These are phyloP conservation scores for Fraxinus ornus DNA, from an alignment of 305 asterid species.

Conservation along the genomic window DNA sequence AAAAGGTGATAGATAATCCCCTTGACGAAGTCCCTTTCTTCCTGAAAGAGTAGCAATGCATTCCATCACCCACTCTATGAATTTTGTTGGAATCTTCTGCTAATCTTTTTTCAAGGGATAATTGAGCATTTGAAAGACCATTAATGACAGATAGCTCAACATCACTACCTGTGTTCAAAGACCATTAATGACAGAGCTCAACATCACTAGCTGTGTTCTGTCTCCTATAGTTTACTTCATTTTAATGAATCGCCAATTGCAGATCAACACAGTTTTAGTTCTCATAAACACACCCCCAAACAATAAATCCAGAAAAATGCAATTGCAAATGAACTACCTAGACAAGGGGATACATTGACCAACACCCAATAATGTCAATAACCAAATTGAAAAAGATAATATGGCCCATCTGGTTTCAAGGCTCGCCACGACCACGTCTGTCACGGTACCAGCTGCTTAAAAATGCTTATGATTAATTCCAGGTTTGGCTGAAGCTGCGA, in stretches of 20 bases:
- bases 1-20: not conserved
- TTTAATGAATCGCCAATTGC: not conserved
- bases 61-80: not conserved
- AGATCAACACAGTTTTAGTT: not conserved
- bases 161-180: not conserved
- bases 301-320: not conserved
- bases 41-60: not conserved
- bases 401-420: not conserved
- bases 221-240: not conserved
- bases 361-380: conserved; percentile 20
- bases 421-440: not conserved
- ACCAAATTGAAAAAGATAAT: not conserved
- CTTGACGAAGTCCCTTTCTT: not conserved
- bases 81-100: not conserved
- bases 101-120: not conserved
- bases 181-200: not conserved
- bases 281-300: not conserved
- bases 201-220: not conserved
- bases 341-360: not conserved
- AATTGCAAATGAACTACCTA: not conserved
- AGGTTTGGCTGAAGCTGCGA: not conserved
- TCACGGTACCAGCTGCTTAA: not conserved
- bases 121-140: not conserved
- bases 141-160: not conserved
- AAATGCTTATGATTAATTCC: not conserved